Percentiles rank a stretch among this genome's conserved stretches.
Evolutionary conservation across 352 stramenopile species (phyloP).

Genomic region (Pythium sp.): DNA sequence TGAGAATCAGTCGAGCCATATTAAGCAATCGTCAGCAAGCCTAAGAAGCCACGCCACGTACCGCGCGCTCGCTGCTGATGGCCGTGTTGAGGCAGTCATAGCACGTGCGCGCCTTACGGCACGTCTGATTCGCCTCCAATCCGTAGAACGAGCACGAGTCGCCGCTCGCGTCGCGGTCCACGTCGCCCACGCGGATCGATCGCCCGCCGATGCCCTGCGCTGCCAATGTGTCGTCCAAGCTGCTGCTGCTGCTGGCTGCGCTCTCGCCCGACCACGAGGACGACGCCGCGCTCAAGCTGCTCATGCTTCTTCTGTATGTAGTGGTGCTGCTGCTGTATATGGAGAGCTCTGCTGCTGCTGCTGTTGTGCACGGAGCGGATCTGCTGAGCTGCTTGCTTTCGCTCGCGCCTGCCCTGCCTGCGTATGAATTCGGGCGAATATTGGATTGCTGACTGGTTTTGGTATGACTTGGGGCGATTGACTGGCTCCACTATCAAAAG

Average conservation of each 20-base stretch:
- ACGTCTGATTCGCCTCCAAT: constrained; percentile 29
- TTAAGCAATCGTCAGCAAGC: no score
- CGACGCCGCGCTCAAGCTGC: constrained; percentile 14
- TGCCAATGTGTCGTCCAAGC: constrained; percentile 3
- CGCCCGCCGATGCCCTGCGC: background rate
- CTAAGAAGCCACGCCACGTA: no score
- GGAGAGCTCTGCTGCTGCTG: no score
- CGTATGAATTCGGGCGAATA: no score
- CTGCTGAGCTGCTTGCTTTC: no score
- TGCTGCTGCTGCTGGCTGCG: constrained; percentile 15
- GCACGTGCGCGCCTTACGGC: constrained; percentile 57
- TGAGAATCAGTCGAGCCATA: no score
- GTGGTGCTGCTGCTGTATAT: background rate
- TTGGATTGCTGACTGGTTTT: no score
- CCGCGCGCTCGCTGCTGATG: constrained; percentile 23
- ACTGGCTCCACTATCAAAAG: no score
- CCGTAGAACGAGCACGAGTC: constrained; percentile 69
- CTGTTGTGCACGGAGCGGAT: no score
- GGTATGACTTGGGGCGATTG: no score
- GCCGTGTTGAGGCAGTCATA: constrained; percentile 68
- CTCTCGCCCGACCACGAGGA: constrained; percentile 16
- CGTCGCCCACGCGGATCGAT: constrained; percentile 27
- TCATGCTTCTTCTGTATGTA: background rate
- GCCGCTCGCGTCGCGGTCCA: constrained; percentile 38
- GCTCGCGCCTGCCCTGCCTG: no score